Conservation (phyloP, 805 yeast genomes). For the Candida maltosa region DNA sequence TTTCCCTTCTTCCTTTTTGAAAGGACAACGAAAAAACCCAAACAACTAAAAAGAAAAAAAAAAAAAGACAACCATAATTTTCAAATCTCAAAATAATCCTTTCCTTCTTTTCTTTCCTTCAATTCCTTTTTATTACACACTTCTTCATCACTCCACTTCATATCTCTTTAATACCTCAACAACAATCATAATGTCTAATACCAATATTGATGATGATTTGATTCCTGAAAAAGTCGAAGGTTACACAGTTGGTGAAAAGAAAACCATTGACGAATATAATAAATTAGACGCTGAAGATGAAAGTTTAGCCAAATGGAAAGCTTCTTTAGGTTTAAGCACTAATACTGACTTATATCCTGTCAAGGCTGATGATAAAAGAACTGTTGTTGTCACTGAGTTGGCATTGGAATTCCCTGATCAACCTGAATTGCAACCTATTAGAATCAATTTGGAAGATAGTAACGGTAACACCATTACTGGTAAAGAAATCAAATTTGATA, state of each 20-base stretch:
- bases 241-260: conserved; percentile 64
- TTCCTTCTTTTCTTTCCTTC: not conserved
- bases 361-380: conserved; percentile 67
- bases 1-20: no score
- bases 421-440: conserved; percentile 52
- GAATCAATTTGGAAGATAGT: conserved; percentile 62
- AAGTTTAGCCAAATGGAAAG: conserved; percentile 88
- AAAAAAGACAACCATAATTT: no score
- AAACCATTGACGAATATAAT: conserved; percentile 79
- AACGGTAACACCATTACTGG: conserved; percentile 53
- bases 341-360: conserved; percentile 56
- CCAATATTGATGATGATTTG: conserved; percentile 50
- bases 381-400: conserved; percentile 78
- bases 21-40: no score
- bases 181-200: not conserved
- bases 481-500: conserved; percentile 64
- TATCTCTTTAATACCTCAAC: no score
- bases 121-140: no score
- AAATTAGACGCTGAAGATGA: conserved; percentile 87
- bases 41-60: no score
- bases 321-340: conserved; percentile 71
- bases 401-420: conserved; percentile 63
- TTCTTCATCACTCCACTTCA: no score
- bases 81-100: no score
- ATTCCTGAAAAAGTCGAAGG: conserved; percentile 62